phyloP scores from a whole-genome alignment of 148 eudicot species.

The Arbutus unedo region DNA sequence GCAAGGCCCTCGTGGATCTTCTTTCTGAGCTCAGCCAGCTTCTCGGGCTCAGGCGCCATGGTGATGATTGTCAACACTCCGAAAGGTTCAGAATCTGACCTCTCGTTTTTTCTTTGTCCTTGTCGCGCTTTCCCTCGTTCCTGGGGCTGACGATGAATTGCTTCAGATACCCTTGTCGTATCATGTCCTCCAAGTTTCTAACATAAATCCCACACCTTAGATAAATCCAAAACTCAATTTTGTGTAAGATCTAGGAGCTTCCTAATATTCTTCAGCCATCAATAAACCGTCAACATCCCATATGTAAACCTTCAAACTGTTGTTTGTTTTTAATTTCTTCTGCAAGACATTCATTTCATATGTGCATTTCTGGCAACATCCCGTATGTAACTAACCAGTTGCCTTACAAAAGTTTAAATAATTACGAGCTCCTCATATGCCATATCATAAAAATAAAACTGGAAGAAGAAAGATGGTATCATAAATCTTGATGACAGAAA shows the following conservation, averaged over 20 bases:
- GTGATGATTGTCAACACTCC: too few species aligned
- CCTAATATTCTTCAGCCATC: not conserved
- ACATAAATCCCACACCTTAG: not conserved
- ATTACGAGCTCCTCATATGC: not conserved
- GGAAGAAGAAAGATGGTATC: not conserved
- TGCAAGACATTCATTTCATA: not conserved
- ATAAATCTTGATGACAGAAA: not conserved
- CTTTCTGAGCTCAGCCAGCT: too few species aligned
- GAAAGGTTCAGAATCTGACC: too few species aligned
- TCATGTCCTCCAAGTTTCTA: too few species aligned
- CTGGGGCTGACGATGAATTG: too few species aligned
- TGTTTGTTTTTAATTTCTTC: not conserved
- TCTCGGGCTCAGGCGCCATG: too few species aligned
- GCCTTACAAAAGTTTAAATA: not conserved
- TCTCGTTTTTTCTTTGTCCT: too few species aligned
- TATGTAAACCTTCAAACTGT: not conserved
- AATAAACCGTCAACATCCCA: too few species aligned
- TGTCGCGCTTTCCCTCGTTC: too few species aligned
- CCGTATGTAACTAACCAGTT: not conserved
- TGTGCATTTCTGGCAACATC: not conserved
- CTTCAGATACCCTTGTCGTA: too few species aligned
- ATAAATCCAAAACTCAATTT: not conserved
- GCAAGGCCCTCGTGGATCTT: too few species aligned
- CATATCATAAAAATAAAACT: not conserved
- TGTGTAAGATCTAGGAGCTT: not conserved